Conservation (phyloP, 257 asterid species). For the Handroanthus guayacan region DNA sequence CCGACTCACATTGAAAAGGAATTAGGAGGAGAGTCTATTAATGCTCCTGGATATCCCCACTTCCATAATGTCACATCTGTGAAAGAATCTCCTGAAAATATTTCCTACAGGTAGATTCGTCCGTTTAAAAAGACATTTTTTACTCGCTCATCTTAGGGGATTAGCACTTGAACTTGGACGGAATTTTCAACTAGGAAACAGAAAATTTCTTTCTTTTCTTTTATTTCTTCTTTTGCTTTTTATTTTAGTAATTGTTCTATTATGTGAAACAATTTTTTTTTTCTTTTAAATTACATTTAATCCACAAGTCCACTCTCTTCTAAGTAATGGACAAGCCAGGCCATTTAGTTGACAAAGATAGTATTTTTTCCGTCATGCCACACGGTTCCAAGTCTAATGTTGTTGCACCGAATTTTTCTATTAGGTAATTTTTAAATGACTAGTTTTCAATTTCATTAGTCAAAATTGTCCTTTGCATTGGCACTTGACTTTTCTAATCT, state of each 20-base stretch:
- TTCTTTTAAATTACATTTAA: background rate
- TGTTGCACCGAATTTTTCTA: background rate
- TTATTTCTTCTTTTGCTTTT: too few relatives aligned
- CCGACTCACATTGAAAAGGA: conserved; percentile 16
- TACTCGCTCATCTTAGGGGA: background rate
- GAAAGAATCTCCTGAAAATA: conserved; percentile 24
- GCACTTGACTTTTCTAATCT: background rate
- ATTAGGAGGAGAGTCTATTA: background rate
- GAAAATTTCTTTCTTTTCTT: too few relatives aligned
- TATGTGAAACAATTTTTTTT: background rate
- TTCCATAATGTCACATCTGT: conserved; percentile 25
- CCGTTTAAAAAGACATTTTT: background rate
- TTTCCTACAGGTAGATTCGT: background rate
- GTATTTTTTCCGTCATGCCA: background rate
- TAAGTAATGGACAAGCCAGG: conserved; percentile 1
- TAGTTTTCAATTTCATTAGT: background rate
- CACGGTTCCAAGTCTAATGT: background rate
- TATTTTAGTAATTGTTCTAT: background rate
- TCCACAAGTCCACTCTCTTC: background rate
- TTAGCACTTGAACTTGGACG: background rate
- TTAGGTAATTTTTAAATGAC: background rate
- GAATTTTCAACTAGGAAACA: too few relatives aligned
- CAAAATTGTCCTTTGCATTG: background rate
- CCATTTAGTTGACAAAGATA: background rate
- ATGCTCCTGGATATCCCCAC: background rate